These are phyloP conservation scores for Hygrophorus russula DNA, from an alignment of 768 basidiomycete species.

Conservation along the genomic window DNA sequence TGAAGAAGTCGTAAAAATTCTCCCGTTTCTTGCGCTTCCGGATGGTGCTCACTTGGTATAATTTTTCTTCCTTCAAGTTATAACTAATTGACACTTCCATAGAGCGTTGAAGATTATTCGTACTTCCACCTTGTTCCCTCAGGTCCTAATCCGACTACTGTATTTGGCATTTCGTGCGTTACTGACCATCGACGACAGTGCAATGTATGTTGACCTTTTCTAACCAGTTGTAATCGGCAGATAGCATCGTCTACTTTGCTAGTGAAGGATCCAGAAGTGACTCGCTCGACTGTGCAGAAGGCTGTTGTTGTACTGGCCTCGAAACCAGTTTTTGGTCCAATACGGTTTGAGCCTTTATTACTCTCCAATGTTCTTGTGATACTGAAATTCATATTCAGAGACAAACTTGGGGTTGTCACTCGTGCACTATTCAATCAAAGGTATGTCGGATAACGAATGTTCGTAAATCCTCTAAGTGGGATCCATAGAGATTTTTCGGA, in stretches of 20 bases:
- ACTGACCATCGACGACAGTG: neutral
- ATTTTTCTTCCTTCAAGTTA: neutral
- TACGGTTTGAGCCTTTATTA: slow-evolving; percentile 40
- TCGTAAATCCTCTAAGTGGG: slow-evolving; percentile 2
- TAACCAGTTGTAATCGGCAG: slow-evolving; percentile 82
- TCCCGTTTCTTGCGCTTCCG: slow-evolving; percentile 93
- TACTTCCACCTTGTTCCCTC: slow-evolving; percentile 88
- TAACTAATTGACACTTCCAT: slow-evolving; percentile 4
- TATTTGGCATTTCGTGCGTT: slow-evolving; percentile 92
- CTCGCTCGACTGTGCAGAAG: slow-evolving; percentile 94
- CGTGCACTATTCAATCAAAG: slow-evolving; percentile 82
- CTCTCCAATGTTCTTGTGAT: neutral
- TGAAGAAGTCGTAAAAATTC: slow-evolving; percentile 71
- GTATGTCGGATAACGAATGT: slow-evolving; percentile 17
- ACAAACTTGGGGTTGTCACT: slow-evolving; percentile 91
- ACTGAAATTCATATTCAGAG: slow-evolving; percentile 29
- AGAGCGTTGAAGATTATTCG: slow-evolving; percentile 90
- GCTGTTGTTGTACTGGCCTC: slow-evolving; percentile 91
- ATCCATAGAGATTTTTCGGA: slow-evolving; percentile 70
- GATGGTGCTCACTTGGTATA: slow-evolving; percentile 92
- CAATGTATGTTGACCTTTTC: neutral
- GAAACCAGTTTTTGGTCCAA: slow-evolving; percentile 87
- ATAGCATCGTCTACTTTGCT: slow-evolving; percentile 71
- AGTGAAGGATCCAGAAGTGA: slow-evolving; percentile 76
- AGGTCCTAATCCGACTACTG: slow-evolving; percentile 58